A percentile compares a stretch with the other conserved stretches of the same genome.
Conservation (phyloP, 768 basidiomycete species). For the Tephrocybe sp. region DNA sequence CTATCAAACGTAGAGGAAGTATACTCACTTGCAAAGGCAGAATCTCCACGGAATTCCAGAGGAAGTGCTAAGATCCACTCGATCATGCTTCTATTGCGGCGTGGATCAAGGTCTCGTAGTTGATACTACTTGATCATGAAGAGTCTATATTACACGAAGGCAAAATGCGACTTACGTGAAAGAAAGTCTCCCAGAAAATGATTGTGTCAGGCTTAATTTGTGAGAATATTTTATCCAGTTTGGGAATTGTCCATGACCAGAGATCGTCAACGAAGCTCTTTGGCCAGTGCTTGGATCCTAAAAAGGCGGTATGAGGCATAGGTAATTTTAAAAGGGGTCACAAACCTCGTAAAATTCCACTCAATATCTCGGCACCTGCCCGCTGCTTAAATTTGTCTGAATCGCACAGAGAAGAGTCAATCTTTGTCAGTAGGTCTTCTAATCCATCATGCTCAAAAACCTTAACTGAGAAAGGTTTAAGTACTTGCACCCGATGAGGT, state of each 20-base stretch:
- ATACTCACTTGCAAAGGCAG: conserved; percentile 78
- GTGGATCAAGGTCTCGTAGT: conserved; percentile 73
- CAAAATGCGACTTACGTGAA: conserved; percentile 41
- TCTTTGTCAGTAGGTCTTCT: conserved; percentile 47
- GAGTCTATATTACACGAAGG: background rate
- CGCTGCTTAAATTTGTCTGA: conserved; percentile 83
- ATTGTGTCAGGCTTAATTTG: conserved; percentile 87
- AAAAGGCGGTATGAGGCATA: background rate
- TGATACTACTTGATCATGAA: conserved; percentile 34
- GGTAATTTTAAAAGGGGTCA: background rate
- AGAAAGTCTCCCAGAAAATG: conserved; percentile 67
- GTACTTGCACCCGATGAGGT: background rate
- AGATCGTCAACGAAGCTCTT: conserved; percentile 46
- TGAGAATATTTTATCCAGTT: conserved; percentile 59
- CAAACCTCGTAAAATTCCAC: conserved; percentile 73
- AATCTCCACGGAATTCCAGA: conserved; percentile 80
- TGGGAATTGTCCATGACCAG: conserved; percentile 70
- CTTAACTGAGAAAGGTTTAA: conserved; percentile 47
- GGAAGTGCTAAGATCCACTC: conserved; percentile 76
- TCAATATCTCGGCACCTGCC: conserved; percentile 63
- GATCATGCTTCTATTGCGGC: conserved; percentile 67
- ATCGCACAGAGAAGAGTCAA: conserved; percentile 63
- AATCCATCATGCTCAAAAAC: conserved; percentile 55
- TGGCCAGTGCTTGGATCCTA: conserved; percentile 86
- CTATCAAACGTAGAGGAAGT: background rate